Percentiles rank a stretch among this genome's conserved stretches.
Evolutionary conservation across 768 basidiomycete genomes (phyloP).

Genomic region (Lactarius sp.): DNA sequence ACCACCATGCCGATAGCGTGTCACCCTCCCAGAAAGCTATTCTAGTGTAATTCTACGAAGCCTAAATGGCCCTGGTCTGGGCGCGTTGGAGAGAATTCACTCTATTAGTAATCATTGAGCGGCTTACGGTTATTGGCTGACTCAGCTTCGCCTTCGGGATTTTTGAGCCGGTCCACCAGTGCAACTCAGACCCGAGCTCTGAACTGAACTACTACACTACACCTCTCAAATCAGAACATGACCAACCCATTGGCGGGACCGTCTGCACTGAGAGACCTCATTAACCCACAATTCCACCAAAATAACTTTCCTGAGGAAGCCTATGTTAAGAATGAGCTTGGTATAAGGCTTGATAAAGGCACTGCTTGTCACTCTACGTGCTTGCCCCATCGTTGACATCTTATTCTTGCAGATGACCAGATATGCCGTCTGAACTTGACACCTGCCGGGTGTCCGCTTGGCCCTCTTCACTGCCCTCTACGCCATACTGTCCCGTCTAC

Average conservation of each 20-base stretch:
- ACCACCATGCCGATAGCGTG: too few relatives aligned
- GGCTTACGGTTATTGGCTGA: neutral
- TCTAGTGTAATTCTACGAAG: too few relatives aligned
- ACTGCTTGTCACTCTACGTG: slow-evolving; percentile 18
- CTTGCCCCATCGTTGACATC: slow-evolving; percentile 7
- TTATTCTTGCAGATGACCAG: slow-evolving; percentile 65
- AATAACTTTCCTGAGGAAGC: slow-evolving; percentile 80
- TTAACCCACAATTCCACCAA: slow-evolving; percentile 92
- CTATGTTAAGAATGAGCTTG: slow-evolving; percentile 76
- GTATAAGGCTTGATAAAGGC: slow-evolving; percentile 92
- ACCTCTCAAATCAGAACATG: slow-evolving; percentile 19
- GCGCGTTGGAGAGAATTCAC: too few relatives aligned
- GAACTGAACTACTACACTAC: neutral
- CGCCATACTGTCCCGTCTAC: slow-evolving; percentile 87
- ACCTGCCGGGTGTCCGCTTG: slow-evolving; percentile 82
- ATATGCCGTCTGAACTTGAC: slow-evolving; percentile 85
- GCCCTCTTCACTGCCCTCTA: slow-evolving; percentile 86
- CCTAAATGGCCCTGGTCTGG: too few relatives aligned
- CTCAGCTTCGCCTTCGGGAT: neutral
- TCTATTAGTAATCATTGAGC: too few relatives aligned
- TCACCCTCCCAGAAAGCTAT: too few relatives aligned
- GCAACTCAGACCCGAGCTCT: neutral
- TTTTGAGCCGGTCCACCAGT: neutral
- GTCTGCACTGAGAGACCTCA: slow-evolving; percentile 47
- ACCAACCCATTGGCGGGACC: slow-evolving; percentile 33